Percentiles rank a stretch among this genome's conserved stretches.
Conservation (phyloP, 1,284 basidiomycete genomes). For the Uromyces viciae-fabae region DNA sequence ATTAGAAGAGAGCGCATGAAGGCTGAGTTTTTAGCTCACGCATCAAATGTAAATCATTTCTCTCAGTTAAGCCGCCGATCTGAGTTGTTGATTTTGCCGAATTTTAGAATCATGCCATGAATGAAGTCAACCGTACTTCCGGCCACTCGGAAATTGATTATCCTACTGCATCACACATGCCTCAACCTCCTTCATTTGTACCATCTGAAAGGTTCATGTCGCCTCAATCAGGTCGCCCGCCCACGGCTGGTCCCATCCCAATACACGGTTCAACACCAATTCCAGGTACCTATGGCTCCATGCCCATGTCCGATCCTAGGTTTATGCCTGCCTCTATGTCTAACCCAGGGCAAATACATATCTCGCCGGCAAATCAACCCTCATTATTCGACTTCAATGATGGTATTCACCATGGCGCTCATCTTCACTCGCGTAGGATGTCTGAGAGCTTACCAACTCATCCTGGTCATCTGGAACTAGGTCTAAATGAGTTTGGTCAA, state of each 20-base stretch:
- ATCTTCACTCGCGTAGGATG: conserved; percentile 3
- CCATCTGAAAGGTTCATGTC: neutral
- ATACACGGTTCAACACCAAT: neutral
- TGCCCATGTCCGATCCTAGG: neutral
- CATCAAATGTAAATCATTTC: conserved; percentile 16
- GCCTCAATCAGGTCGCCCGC: neutral
- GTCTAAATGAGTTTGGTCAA: no score
- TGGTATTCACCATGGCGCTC: neutral
- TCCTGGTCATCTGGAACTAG: no score
- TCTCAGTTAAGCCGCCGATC: no score
- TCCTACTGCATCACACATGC: neutral
- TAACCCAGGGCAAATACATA: conserved; percentile 16
- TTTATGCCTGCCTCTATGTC: conserved; percentile 20
- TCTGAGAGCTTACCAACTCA: conserved; percentile 18
- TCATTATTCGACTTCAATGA: neutral
- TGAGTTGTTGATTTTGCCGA: conserved; percentile 5
- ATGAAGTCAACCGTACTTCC: neutral
- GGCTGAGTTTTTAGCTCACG: conserved; percentile 38
- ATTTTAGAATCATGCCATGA: conserved; percentile 29
- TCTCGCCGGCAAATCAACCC: neutral
- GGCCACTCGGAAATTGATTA: conserved; percentile 11
- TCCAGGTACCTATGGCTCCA: neutral
- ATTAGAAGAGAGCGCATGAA: conserved; percentile 41
- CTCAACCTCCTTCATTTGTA: conserved; percentile 20
- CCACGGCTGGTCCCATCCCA: conserved; percentile 26